phyloP scores from a whole-genome alignment of 306 rosid genomes.

The Casuarina equisetifolia region DNA sequence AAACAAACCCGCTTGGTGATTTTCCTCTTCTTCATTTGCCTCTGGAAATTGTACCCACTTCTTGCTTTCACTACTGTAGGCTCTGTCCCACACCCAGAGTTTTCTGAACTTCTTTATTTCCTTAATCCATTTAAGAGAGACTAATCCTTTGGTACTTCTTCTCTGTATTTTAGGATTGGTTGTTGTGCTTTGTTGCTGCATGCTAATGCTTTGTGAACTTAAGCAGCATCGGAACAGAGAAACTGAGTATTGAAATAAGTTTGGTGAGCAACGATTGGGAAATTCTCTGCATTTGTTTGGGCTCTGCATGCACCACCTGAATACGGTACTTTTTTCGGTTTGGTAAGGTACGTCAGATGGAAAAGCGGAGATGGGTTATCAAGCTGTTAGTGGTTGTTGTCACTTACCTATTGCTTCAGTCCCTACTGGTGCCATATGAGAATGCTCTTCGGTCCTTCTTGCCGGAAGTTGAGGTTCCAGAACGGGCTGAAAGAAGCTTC shows the following conservation, averaged over 20 bases:
- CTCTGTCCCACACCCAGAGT: not conserved
- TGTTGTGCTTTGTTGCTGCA: conserved; percentile 18
- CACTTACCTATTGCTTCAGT: conserved; percentile 63
- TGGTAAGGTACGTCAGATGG: conserved; percentile 40
- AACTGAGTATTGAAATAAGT: conserved; percentile 23
- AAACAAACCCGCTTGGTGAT: not conserved
- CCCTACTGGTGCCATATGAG: conserved; percentile 69
- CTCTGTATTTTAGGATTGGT: not conserved
- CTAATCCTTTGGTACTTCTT: not conserved
- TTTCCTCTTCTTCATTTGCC: conserved; percentile 1
- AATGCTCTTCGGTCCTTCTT: conserved; percentile 57
- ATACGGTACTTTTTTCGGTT: conserved; percentile 39
- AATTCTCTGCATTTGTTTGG: conserved; percentile 6
- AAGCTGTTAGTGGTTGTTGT: conserved; percentile 59
- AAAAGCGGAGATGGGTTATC: conserved; percentile 56
- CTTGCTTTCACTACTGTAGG: not conserved
- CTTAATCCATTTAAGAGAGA: not conserved
- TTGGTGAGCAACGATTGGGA: conserved; percentile 22
- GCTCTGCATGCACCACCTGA: conserved; percentile 20
- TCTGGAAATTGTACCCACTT: not conserved
- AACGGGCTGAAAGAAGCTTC: conserved; percentile 17
- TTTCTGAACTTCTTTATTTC: not conserved
- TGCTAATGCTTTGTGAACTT: conserved; percentile 26
- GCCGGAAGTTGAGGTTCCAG: conserved; percentile 29
- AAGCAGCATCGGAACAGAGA: conserved; percentile 25